A percentile compares a stretch with the other conserved stretches of the same genome.
Evolutionary conservation across 176 grass and related monocot species (phyloP).

Genomic region (Musa beccarii): DNA sequence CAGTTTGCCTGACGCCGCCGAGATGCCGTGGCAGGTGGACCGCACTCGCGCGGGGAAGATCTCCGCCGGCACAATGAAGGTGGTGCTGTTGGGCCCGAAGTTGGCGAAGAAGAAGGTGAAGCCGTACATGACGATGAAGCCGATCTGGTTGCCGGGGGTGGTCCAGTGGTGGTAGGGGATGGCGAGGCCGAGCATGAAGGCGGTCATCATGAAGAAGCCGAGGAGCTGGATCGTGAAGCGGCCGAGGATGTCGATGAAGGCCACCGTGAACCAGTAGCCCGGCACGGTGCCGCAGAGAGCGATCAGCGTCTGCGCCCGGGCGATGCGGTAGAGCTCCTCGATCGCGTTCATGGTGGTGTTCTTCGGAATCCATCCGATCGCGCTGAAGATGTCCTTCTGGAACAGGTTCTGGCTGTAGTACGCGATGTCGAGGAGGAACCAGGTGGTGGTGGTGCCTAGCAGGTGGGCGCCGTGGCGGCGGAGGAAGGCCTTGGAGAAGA

Average conservation of each 20-base stretch:
- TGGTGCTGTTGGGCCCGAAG: constrained; percentile 36
- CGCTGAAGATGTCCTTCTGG: too few species aligned
- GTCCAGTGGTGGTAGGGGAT: constrained; percentile 32
- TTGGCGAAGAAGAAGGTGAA: constrained; percentile 28
- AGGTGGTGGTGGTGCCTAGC: too few species aligned
- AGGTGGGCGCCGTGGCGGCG: too few species aligned
- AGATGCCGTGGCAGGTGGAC: constrained; percentile 32
- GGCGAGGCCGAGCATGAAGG: constrained; percentile 28
- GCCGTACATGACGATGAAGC: constrained; percentile 31
- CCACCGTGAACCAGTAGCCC: constrained; percentile 40
- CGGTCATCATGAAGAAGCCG: constrained; percentile 41
- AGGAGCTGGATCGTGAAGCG: constrained; percentile 32
- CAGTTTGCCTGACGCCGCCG: constrained; percentile 17
- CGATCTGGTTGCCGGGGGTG: constrained; percentile 14
- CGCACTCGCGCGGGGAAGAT: constrained; percentile 30
- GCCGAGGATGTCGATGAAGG: constrained; percentile 28
- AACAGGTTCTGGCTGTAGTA: too few species aligned
- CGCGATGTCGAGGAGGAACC: too few species aligned
- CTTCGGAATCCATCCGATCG: too few species aligned
- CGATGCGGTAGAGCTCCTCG: constrained; percentile 39
- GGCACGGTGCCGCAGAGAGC: constrained; percentile 38
- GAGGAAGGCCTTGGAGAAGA: too few species aligned
- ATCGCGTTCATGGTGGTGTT: constrained; percentile 30
- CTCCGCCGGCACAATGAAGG: constrained; percentile 47
- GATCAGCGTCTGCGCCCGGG: constrained; percentile 34